phyloP scores from a whole-genome alignment of 139 green algal species.

The Penium margaritaceum region DNA sequence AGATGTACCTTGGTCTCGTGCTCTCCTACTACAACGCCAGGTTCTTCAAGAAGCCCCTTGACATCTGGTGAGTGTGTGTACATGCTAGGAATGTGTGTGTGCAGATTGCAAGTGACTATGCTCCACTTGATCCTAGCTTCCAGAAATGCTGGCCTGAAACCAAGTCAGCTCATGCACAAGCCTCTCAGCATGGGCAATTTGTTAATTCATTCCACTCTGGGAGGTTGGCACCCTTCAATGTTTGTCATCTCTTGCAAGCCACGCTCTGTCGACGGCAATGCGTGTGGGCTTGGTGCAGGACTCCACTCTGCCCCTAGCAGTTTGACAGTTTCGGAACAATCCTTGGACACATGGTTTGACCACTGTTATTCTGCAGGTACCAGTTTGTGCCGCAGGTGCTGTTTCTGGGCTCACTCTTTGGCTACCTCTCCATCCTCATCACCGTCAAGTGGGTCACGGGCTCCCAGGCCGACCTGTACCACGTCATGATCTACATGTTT shows the following conservation, averaged over 20 bases:
- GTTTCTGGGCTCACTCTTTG: constrained; percentile 92
- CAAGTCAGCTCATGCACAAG: too few species aligned
- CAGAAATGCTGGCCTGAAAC: too few species aligned
- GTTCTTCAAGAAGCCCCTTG: constrained; percentile 77
- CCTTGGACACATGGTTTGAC: too few species aligned
- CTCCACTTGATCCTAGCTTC: too few species aligned
- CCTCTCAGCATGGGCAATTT: too few species aligned
- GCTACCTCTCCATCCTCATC: constrained; percentile 91
- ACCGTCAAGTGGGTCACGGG: constrained; percentile 86
- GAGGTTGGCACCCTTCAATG: too few species aligned
- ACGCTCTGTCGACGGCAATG: not conserved
- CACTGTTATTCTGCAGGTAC: constrained; percentile 34
- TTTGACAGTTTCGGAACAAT: too few species aligned
- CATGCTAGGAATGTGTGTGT: too few species aligned
- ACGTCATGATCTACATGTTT: constrained; percentile 99
- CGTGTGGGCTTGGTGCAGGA: not conserved
- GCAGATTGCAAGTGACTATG: too few species aligned
- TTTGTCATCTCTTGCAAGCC: too few species aligned
- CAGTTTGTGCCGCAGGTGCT: constrained; percentile 91
- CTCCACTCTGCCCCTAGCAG: not conserved
- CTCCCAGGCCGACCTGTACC: constrained; percentile 84
- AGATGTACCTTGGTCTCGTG: constrained; percentile 96
- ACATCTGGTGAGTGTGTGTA: constrained; percentile 60
- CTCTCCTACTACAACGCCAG: constrained; percentile 83
- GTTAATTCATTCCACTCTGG: too few species aligned